Conservation (phyloP, 208 protist species). For the Leishmania aethiopica region DNA sequence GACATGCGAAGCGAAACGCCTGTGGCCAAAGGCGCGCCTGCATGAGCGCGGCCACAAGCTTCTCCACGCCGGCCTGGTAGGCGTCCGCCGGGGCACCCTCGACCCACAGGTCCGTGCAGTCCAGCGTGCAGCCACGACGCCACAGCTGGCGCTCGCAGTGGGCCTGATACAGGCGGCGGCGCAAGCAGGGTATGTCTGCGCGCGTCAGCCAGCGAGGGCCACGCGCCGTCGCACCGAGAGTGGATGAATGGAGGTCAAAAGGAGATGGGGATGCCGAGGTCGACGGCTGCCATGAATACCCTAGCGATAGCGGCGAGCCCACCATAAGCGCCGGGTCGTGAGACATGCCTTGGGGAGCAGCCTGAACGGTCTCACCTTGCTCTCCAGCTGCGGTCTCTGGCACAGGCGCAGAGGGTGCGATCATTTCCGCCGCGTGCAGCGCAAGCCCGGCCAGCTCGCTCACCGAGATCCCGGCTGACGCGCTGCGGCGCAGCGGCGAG, state of each 20-base stretch:
- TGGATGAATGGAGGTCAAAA: neutral
- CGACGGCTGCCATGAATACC: constrained; percentile 41
- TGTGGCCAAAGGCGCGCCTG: constrained; percentile 70
- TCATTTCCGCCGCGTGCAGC: constrained; percentile 66
- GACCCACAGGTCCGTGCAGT: constrained; percentile 82
- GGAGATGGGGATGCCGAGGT: constrained; percentile 10
- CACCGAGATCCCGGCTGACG: constrained; percentile 39
- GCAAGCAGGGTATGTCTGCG: constrained; percentile 73
- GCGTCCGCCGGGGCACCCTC: constrained; percentile 45
- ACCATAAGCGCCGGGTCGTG: constrained; percentile 16
- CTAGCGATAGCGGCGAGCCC: constrained; percentile 36
- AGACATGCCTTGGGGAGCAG: neutral
- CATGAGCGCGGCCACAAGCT: constrained; percentile 71
- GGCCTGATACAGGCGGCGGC: constrained; percentile 72
- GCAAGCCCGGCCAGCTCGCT: constrained; percentile 67
- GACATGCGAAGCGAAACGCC: constrained; percentile 61
- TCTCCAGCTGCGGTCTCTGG: constrained; percentile 10
- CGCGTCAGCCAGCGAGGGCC: constrained; percentile 43
- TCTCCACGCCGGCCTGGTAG: constrained; percentile 43
- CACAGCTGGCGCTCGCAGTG: constrained; percentile 80
- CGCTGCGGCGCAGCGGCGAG: constrained; percentile 51
- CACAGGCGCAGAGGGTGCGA: constrained; percentile 43
- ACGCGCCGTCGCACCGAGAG: constrained; percentile 4
- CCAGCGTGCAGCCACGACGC: constrained; percentile 56
- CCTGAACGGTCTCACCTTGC: neutral